phyloP scores from a whole-genome alignment of 2,329 filamentous ascomycete genomes.

The Huntiella decipiens region DNA sequence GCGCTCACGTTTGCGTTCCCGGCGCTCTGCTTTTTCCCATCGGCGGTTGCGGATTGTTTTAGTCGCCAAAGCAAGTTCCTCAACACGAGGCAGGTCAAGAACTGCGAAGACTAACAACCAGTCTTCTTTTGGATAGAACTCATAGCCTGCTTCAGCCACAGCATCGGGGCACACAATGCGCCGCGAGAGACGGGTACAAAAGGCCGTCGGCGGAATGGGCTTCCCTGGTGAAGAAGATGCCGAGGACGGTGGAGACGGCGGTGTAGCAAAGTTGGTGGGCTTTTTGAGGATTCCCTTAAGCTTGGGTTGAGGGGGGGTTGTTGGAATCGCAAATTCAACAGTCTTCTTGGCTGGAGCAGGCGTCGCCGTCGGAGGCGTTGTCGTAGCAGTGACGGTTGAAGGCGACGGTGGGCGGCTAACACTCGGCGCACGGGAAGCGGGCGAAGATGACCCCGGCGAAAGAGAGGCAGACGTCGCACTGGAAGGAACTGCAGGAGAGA shows the following conservation, averaged over 20 bases:
- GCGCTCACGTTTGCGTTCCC: too few species aligned
- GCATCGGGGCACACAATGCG: background rate
- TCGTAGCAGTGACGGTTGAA: background rate
- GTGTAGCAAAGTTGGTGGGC: background rate
- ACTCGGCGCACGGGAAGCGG: too few species aligned
- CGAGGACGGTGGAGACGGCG: background rate
- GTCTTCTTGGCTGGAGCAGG: background rate
- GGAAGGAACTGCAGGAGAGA: too few species aligned
- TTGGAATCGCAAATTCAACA: background rate
- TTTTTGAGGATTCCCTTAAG: conserved; percentile 1
- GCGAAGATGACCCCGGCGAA: too few species aligned
- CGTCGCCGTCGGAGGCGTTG: background rate
- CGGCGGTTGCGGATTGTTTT: too few species aligned
- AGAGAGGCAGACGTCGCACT: too few species aligned
- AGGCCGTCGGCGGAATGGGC: background rate
- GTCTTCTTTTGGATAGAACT: background rate
- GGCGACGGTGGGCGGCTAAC: background rate
- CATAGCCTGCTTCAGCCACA: background rate
- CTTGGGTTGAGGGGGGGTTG: background rate
- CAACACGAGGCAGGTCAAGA: too few species aligned
- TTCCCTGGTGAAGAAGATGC: background rate
- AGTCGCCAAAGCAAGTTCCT: too few species aligned
- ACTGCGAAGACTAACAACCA: background rate
- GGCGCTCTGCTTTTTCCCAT: too few species aligned
- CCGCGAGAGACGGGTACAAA: background rate